Base-by-base conservation (phyloP, 1,284 basidiomycete genomes). In the Limonomyces culmigenus region DNA sequence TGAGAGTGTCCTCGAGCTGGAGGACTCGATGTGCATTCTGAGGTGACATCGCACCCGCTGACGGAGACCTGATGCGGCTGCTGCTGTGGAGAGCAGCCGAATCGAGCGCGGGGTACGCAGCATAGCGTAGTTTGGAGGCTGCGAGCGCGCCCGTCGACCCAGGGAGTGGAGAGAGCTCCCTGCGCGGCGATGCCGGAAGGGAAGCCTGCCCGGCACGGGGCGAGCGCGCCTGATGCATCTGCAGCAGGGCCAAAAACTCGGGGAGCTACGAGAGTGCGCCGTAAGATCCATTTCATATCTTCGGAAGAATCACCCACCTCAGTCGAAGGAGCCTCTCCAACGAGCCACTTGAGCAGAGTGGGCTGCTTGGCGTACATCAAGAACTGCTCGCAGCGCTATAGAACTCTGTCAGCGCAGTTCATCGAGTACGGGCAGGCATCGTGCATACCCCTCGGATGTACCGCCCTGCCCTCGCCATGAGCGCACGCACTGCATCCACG, bases 301-400 rank as follows among this genome's bases (percentile, higher is more conserved):
- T n/a, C n/a, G n/a, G n/a, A n/a, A n/a, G n/a, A n/a, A n/a, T n/a
- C n/a, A n/a, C n/a, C n/a, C n/a, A n/a, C n/a, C n/a, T n/a, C n/a
- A n/a, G n/a, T n/a, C n/a, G n/a, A n/a, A n/a, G n/a, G n/a, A n/a
- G n/a, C n/a, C n/a, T n/a, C n/a, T n/a, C n/a, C n/a, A n/a, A 19
- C 12, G 11, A 21, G 29, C 4, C 58, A 51, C 17, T 49, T 42
- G 15, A 80, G 57, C 4, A 53, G 43, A 17, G 53, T 50, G 40
- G 58, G 62, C 35, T 70, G 54, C n/a, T 50, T 45, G 3, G 56
- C 58, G 20, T 75, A 51, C 12, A 51, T 56, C 23, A 67, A 44
- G 48, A 83, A 80, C 47, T 79, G 72, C 23, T 67, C 59, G 45
- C 74, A 80, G 35, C 79, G 67, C 78, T 84, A 42, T 18, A 30